phyloP scores from a whole-genome alignment of 1,139 yeast genomes.

The Wickerhamomyces sp. region DNA sequence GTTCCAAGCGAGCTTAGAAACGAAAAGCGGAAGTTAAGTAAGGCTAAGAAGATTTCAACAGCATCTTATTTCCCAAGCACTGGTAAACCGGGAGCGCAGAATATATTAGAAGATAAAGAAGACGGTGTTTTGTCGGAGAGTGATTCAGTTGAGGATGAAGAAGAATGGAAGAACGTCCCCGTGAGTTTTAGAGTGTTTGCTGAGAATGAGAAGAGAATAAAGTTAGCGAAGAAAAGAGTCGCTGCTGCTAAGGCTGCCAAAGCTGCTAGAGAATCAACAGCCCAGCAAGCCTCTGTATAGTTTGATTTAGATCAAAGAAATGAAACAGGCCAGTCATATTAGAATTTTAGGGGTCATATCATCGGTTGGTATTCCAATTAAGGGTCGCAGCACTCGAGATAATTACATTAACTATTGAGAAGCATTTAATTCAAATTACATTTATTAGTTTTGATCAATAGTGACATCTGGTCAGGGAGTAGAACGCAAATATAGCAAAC shows the following conservation, averaged over 20 bases:
- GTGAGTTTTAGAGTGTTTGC: slow-evolving; percentile 77
- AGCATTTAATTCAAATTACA: too few species aligned
- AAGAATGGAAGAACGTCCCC: slow-evolving; percentile 68
- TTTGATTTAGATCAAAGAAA: too few species aligned
- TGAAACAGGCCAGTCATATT: too few species aligned
- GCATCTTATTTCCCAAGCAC: slow-evolving; percentile 28
- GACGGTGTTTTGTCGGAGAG: slow-evolving; percentile 9
- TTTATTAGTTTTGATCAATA: too few species aligned
- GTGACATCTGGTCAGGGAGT: too few species aligned
- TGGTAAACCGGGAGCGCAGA: slow-evolving; percentile 31
- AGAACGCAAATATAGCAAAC: too few species aligned
- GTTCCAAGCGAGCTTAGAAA: slow-evolving; percentile 32
- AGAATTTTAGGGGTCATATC: too few species aligned
- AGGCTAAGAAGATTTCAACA: slow-evolving; percentile 22
- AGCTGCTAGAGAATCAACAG: background rate
- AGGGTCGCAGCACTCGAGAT: too few species aligned
- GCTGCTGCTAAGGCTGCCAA: slow-evolving; percentile 6
- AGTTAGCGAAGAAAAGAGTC: slow-evolving; percentile 18
- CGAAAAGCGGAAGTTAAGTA: slow-evolving; percentile 20
- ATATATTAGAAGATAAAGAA: slow-evolving; percentile 20
- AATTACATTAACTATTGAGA: too few species aligned
- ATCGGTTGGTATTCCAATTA: too few species aligned
- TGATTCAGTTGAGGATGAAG: slow-evolving; percentile 27
- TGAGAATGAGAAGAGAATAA: slow-evolving; percentile 64
- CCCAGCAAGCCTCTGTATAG: background rate